Base-by-base conservation (phyloP, 331 rosid species). In the Stylosanthes scabra region DNA sequence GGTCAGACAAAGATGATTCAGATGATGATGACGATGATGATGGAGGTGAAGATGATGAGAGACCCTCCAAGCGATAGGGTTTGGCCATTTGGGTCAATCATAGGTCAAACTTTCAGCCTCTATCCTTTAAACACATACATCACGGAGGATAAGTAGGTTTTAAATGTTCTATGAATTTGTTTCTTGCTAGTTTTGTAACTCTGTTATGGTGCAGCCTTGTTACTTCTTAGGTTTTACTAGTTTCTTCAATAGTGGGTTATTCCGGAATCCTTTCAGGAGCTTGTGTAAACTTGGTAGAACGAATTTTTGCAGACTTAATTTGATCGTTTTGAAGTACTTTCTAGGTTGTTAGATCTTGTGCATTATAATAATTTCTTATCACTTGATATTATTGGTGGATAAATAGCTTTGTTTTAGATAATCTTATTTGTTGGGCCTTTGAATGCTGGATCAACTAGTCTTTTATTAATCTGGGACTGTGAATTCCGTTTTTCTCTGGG, bases 11-110 rank as follows among this genome's bases (percentile, higher is more conserved):
- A 65, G 97, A 93, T 71, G 97, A 83, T 67, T 84, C 91, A 0
- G 93, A 83, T 8, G 91, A 75, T 0, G 93, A 34, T 60, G 93
- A 83, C 6, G 91, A 73, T 0, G 93, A 52, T 8, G 90, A 90
- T 25, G 97, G 86, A 3, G 95, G 91, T 8, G 95, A 88, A 20
- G 96, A 87, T 49, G 98, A 90, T 11, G 97, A 81, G 81, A 93
- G 97, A 78, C 98, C 97, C 61, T 74, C 98, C 31, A 93, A 93
- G 78, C 77, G 91, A 85, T 93, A 90, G 91, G 78, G 77, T 57
- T 34, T 34, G 39, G 39, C 39, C 7, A 34, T 34, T 34, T 44
- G 58, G 83, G 75, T 77, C 75, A 78, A 86, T 57, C 61, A 74
- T 84, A 74, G 90, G 86, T 89, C 81, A 79, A 67, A 74, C 72